Conservation (phyloP, 2,329 filamentous ascomycete species). For the Rhinocladiella mackenziei region DNA sequence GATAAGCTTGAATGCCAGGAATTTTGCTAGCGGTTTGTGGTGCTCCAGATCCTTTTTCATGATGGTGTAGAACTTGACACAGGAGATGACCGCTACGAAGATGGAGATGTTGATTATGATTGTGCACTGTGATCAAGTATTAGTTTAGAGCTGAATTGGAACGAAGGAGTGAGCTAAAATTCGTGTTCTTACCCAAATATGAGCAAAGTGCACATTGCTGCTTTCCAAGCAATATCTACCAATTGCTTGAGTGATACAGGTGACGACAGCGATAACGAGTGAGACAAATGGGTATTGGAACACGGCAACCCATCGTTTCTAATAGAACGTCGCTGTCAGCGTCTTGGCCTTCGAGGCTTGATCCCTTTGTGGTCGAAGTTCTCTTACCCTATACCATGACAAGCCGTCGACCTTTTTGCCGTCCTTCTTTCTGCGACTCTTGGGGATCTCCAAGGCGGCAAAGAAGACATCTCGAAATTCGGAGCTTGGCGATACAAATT, state of each 20-base stretch:
- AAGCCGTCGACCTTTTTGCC: constrained; percentile 31
- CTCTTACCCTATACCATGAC: constrained; percentile 30
- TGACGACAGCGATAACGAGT: constrained; percentile 29
- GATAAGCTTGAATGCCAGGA: constrained; percentile 37
- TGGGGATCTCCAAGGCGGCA: constrained; percentile 31
- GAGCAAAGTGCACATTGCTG: constrained; percentile 35
- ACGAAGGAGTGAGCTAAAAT: background rate
- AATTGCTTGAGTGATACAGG: constrained; percentile 33
- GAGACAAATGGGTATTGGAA: constrained; percentile 42
- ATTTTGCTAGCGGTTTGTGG: constrained; percentile 34
- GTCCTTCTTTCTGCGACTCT: constrained; percentile 31
- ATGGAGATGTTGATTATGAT: constrained; percentile 28
- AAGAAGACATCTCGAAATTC: constrained; percentile 38
- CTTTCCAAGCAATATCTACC: constrained; percentile 34
- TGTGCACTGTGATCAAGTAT: constrained; percentile 1
- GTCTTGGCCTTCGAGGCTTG: too few relatives aligned
- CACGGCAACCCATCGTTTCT: constrained; percentile 33
- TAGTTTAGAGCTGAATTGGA: background rate
- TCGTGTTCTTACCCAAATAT: constrained; percentile 35
- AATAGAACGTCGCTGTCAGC: background rate
- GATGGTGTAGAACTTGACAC: constrained; percentile 31
- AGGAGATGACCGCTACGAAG: constrained; percentile 27
- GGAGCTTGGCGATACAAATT: constrained; percentile 39
- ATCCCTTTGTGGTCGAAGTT: too few relatives aligned
- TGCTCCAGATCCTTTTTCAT: constrained; percentile 31